Conservation (phyloP, 495 filamentous ascomycete genomes). For the Aspergillus bertholletiae region DNA sequence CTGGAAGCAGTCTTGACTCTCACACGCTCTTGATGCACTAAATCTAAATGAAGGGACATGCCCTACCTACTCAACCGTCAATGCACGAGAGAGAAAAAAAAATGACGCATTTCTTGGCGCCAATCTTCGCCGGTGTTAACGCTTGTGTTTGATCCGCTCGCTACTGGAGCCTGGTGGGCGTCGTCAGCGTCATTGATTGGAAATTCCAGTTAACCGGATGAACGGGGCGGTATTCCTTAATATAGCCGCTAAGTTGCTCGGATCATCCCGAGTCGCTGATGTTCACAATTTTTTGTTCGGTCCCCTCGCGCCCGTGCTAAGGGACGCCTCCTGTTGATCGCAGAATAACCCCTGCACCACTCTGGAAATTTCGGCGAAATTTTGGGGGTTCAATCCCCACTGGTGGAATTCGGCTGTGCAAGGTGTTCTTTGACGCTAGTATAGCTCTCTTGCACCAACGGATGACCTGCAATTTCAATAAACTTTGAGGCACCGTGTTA, state of each 20-base stretch:
- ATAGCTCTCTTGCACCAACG: not conserved
- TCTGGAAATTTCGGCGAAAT: not conserved
- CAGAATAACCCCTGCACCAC: not conserved
- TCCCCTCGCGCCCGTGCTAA: not conserved
- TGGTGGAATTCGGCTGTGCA: not conserved
- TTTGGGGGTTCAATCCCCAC: not conserved
- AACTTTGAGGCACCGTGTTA: not conserved
- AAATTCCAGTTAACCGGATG: not conserved
- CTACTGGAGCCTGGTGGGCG: not conserved
- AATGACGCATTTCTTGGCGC: constrained; percentile 7
- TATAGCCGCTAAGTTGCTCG: constrained; percentile 1
- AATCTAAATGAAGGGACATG: not conserved
- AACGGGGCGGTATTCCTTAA: constrained; percentile 4
- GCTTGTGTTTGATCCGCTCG: not conserved
- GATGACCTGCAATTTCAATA: not conserved
- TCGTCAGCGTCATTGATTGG: not conserved
- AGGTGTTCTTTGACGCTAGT: not conserved
- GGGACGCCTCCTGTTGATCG: not conserved
- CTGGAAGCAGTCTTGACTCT: not conserved
- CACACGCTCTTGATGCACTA: constrained; percentile 6
- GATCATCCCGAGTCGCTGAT: constrained; percentile 7
- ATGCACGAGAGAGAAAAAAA: not conserved
- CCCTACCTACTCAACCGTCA: not conserved
- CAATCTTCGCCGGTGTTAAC: not conserved
- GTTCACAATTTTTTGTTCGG: not conserved